phyloP scores from a whole-genome alignment of 192 early-diverging fungal species.

The Backusella tarrabulga region DNA sequence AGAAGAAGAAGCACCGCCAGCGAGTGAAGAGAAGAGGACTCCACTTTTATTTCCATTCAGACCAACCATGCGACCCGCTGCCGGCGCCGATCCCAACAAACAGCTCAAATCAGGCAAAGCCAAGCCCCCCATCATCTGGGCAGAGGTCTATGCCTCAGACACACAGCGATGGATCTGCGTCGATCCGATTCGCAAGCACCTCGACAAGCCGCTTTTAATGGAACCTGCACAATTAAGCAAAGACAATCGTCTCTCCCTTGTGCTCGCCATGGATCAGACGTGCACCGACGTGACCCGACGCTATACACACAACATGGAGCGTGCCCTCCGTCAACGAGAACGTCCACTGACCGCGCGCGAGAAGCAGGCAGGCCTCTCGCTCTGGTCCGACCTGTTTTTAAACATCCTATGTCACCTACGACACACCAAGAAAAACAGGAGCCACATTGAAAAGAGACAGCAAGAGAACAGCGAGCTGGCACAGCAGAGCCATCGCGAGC shows the following conservation, averaged over 20 bases:
- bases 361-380: constrained; percentile 40
- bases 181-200: constrained; percentile 53
- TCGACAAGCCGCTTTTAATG: constrained; percentile 53
- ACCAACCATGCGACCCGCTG: neutral
- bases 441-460: constrained; percentile 47
- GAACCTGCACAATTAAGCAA: constrained; percentile 45
- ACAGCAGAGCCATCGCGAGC: constrained; percentile 39
- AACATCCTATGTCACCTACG: constrained; percentile 8
- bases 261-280: constrained; percentile 59
- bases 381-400: constrained; percentile 34
- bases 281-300: constrained; percentile 69
- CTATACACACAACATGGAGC: constrained; percentile 55
- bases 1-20: neutral
- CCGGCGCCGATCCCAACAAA: neutral
- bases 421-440: constrained; percentile 5
- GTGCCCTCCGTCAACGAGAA: constrained; percentile 34
- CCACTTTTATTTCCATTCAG: constrained; percentile 1
- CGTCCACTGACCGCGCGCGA: constrained; percentile 45
- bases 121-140: constrained; percentile 62
- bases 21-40: neutral
- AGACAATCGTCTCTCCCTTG: constrained; percentile 56
- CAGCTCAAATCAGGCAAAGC: neutral
- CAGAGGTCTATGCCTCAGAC: constrained; percentile 55
- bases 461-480: constrained; percentile 33
- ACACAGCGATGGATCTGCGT: constrained; percentile 62